Evolutionary conservation across 2,329 filamentous ascomycete genomes (phyloP).

Genomic region (Penicillium sp.): DNA sequence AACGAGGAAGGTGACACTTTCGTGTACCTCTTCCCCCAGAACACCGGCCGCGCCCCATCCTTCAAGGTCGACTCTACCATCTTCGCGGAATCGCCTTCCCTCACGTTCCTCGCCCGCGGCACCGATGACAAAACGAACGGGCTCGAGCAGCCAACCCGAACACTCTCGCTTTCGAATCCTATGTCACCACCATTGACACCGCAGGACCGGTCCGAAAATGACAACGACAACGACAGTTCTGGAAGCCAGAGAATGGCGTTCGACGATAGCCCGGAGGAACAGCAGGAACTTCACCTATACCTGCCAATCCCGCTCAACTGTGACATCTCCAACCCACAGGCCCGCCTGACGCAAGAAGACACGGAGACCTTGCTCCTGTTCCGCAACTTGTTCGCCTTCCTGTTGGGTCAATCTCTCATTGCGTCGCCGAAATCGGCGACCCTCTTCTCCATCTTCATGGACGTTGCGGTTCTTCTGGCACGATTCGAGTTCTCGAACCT

Average conservation of each 20-base stretch:
- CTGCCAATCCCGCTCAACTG: conserved; percentile 59
- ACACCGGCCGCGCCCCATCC: conserved; percentile 57
- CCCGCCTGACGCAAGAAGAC: conserved; percentile 48
- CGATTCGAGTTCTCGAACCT: conserved; percentile 63
- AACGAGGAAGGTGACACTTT: conserved; percentile 63
- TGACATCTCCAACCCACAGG: conserved; percentile 44
- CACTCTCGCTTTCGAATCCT: conserved; percentile 33
- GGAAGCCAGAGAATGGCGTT: conserved; percentile 51
- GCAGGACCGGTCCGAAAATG: conserved; percentile 29
- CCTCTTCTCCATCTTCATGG: conserved; percentile 63
- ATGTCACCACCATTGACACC: conserved; percentile 34
- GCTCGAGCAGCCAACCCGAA: conserved; percentile 31
- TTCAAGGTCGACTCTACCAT: conserved; percentile 63
- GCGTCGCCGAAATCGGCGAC: conserved; percentile 57
- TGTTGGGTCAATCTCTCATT: conserved; percentile 62
- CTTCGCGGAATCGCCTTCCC: conserved; percentile 57
- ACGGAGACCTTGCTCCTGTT: conserved; percentile 59
- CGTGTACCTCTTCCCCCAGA: conserved; percentile 63
- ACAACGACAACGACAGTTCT: conserved; percentile 44
- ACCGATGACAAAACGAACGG: conserved; percentile 47
- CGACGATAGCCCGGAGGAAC: conserved; percentile 49
- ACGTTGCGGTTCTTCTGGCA: conserved; percentile 58
- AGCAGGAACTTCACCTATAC: conserved; percentile 55
- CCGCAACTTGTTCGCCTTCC: conserved; percentile 65
- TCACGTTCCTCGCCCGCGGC: conserved; percentile 59